These are phyloP conservation scores for Penicillium sp. DNA, from an alignment of 2,329 filamentous ascomycete genomes.

Conservation along the genomic window DNA sequence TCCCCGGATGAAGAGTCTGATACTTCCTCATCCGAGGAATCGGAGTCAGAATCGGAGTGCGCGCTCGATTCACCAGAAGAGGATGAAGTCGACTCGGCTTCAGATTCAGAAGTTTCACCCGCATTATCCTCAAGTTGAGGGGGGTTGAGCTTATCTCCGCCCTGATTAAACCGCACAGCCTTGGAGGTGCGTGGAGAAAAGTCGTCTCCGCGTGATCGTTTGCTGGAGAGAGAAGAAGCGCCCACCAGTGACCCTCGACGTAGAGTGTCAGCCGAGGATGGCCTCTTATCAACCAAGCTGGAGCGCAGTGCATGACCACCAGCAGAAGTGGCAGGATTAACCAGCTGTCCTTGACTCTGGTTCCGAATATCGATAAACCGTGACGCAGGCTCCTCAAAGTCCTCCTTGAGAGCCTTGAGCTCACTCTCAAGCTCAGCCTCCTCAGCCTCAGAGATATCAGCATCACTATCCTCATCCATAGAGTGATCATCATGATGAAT, in stretches of 20 bases:
- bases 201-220: constrained; percentile 25
- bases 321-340: background rate
- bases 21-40: constrained; percentile 9
- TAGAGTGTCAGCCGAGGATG: constrained; percentile 21
- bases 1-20: background rate
- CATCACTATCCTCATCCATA: constrained; percentile 37
- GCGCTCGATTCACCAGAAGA: constrained; percentile 21
- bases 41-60: constrained; percentile 42
- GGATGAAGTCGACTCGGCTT: constrained; percentile 15
- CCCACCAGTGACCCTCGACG: constrained; percentile 20
- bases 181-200: constrained; percentile 35
- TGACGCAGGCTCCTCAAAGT: constrained; percentile 38
- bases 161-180: constrained; percentile 38
- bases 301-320: constrained; percentile 20
- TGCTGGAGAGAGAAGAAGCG: constrained; percentile 25
- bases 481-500: constrained; percentile 33
- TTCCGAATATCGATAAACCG: constrained; percentile 24
- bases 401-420: constrained; percentile 49
- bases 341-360: constrained; percentile 18
- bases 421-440: constrained; percentile 49
- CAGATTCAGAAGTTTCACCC: constrained; percentile 19
- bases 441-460: constrained; percentile 34
- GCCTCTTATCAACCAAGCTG: constrained; percentile 21
- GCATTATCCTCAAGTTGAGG: constrained; percentile 14
- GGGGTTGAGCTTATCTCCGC: constrained; percentile 10